Evolutionary conservation across 148 eudicot genomes (phyloP).

Genomic region (Rheum nobile): DNA sequence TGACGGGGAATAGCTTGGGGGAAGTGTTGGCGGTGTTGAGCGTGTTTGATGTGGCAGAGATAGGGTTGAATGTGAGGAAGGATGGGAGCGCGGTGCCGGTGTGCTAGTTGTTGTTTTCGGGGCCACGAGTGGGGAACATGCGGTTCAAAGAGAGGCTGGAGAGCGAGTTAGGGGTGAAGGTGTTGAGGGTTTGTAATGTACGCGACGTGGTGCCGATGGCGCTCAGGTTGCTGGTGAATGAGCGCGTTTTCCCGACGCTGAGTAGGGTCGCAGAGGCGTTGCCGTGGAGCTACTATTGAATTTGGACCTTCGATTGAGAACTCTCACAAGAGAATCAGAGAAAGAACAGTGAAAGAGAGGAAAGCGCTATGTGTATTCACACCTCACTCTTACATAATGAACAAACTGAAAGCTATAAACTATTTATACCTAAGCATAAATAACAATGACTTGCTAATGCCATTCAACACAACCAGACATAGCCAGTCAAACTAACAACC

Average conservation of each 20-base stretch:
- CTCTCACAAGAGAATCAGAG: too few relatives aligned
- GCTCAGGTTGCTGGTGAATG: slow-evolving; percentile 59
- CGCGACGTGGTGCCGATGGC: slow-evolving; percentile 69
- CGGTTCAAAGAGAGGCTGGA: slow-evolving; percentile 60
- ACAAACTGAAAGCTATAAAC: too few relatives aligned
- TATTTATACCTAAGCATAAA: too few relatives aligned
- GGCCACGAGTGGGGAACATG: slow-evolving; percentile 64
- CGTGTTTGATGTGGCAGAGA: slow-evolving; percentile 58
- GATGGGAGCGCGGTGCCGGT: slow-evolving; percentile 28
- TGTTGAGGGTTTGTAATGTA: slow-evolving; percentile 65
- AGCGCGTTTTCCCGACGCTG: slow-evolving; percentile 17
- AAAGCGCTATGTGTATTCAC: too few relatives aligned
- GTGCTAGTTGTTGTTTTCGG: slow-evolving; percentile 44
- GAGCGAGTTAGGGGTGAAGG: slow-evolving; percentile 45
- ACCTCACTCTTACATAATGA: too few relatives aligned
- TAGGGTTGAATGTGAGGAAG: slow-evolving; percentile 26
- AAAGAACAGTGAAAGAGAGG: too few relatives aligned
- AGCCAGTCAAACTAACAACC: too few relatives aligned
- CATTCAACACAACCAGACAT: too few relatives aligned
- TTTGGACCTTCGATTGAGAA: too few relatives aligned
- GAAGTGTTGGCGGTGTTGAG: slow-evolving; percentile 56
- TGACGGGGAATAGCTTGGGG: slow-evolving; percentile 85
- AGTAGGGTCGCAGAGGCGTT: slow-evolving; percentile 32
- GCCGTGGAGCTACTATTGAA: slow-evolving; percentile 85
- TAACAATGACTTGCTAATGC: too few relatives aligned